Base-by-base conservation (phyloP, 2,329 filamentous ascomycete genomes). In the Colletotrichum gloeosporioides region DNA sequence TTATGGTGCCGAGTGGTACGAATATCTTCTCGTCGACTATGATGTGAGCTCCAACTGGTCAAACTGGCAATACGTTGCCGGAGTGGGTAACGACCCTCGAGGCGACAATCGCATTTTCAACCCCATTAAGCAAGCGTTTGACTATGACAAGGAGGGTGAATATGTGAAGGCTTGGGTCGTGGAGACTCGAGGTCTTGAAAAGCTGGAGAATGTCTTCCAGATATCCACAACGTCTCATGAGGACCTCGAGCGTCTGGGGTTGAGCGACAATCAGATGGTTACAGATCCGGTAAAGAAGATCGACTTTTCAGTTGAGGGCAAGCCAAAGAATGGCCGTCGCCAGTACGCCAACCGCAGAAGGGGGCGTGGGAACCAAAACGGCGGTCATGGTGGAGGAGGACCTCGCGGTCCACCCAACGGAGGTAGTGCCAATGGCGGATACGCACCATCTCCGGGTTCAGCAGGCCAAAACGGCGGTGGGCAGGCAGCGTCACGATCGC, bases 61-160 rank as follows among this genome's bases (percentile, higher is more conserved):
- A 12, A 96, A 95, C 80, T 96, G 94, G 95, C 94, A 96, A 82
- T 96, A 96, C 77, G 91, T 95, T 1, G 90, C 94, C 0, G 95
- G 95, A 0, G 94, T 96, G 0, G 95, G 95, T 9, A 96, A 96
- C 78, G 94, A 96, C 79, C 95, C 94, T 0, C 87, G 94, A 27
- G 92, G 92, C 8, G 91, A 94, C 8, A 90, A 91, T 0, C 88
- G 95, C n/a, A 90, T 94, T 16, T 96, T 96, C 87, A 96, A 96
- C 80, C 94, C 94, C 0, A 92, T 96, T 65, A 96, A 96, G 82
- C 95, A 96, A 82, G 93, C 92, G 0, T 91, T 94, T 59, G 94
- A 96, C 78, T 96, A 96, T 80, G 95, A 96, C 81, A 88, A 89
- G 3, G 85, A 92, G 0, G 95, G 93, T 4, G 86, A 89, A 8